Base-by-base conservation (phyloP, 1,284 basidiomycete genomes). In the Ganoderma boninense region DNA sequence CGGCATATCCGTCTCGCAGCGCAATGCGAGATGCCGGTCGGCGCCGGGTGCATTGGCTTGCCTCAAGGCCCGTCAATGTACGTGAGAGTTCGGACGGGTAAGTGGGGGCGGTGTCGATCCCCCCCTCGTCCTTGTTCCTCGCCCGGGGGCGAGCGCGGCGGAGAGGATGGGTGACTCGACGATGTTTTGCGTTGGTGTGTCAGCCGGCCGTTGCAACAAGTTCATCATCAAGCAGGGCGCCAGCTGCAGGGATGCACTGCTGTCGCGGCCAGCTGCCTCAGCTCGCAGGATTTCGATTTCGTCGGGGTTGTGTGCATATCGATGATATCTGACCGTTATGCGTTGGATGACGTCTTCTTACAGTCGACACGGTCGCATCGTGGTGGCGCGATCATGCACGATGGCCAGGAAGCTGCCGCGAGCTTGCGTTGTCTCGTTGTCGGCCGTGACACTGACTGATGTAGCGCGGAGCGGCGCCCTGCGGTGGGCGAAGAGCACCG, bases 391-490 rank as follows among this genome's bases (percentile, higher is more conserved):
- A 56, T 29, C 26, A 18, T 18, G 26, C 26, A 13, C 54, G 54
- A 56, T 26, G 29, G 54, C 54, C 54, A 49, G n/a, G n/a, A 49
- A 23, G 46, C 44, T 46, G 18, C 46, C 46, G 46, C 46, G 46
- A 49, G 13, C 29, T 32, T 32, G 18, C 18, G 18, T 44, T 18
- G 43, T 32, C 29, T 32, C 29, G 29, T 4, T n/a, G n/a, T n/a
- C n/a, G n/a, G n/a, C n/a, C n/a, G n/a, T n/a, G n/a, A n/a, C n/a
- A n/a, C n/a, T n/a, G n/a, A n/a, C n/a, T n/a, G 23, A 23, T 20
- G 20, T 32, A 32, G 20, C 46, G 46, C 14, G 40, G 65, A 64
- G 63, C 71, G 70, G 69, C 54, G 71, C 71, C 71, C 29, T 67
- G 29, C 26, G 54, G 65, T 4, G 2, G 29, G 4, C 46, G 46